phyloP scores from a whole-genome alignment of 352 stramenopile species.

The Plasmopara muralis region DNA sequence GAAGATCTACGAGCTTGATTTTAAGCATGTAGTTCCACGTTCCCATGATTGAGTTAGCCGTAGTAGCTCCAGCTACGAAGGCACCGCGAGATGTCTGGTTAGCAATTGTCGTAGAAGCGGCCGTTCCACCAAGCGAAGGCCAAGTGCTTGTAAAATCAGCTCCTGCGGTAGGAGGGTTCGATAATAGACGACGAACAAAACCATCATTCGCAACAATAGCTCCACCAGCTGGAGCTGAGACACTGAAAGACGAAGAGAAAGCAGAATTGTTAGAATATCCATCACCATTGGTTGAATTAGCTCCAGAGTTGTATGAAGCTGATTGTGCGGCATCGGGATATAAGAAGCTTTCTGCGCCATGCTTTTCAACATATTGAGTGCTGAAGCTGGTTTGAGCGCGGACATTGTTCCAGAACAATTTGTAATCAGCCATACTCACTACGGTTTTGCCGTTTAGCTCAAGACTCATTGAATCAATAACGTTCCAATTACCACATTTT shows the following conservation, averaged over 20 bases:
- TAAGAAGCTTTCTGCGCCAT: background rate
- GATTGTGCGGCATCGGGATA: conserved; percentile 1
- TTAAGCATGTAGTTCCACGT: conserved; percentile 1
- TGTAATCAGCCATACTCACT: background rate
- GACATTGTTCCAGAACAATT: conserved; percentile 1
- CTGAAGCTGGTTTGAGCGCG: background rate
- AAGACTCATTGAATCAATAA: too few relatives aligned
- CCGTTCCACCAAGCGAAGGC: conserved; percentile 1
- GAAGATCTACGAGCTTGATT: too few relatives aligned
- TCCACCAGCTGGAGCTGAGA: background rate
- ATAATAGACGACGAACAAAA: too few relatives aligned
- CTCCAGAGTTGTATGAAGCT: background rate
- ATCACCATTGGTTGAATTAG: background rate
- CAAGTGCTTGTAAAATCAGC: background rate
- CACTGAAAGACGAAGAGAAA: background rate
- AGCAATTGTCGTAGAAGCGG: background rate
- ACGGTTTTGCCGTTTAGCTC: background rate
- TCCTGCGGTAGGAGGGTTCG: background rate
- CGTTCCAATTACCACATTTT: too few relatives aligned
- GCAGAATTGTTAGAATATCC: background rate
- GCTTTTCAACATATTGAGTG: conserved; percentile 1
- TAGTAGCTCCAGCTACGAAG: too few relatives aligned
- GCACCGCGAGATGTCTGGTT: background rate
- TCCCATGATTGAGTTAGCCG: background rate
- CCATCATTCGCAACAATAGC: too few relatives aligned